phyloP scores from a whole-genome alignment of 441 rosid genomes.

The Pelargonium myrrhifolium region DNA sequence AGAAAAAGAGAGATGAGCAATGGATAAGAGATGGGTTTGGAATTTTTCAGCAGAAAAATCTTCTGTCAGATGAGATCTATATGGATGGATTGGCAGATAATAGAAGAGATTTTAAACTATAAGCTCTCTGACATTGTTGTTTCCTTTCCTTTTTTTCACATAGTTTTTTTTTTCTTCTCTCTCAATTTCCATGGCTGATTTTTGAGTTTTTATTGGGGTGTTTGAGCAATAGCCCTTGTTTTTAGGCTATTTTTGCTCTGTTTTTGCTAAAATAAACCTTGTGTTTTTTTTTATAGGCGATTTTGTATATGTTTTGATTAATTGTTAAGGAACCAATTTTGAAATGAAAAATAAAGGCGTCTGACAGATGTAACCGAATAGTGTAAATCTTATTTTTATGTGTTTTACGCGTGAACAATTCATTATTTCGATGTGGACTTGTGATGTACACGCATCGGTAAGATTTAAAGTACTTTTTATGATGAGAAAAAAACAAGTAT shows the following conservation, averaged over 20 bases:
- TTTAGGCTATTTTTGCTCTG: conserved; percentile 18
- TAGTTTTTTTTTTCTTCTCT: neutral
- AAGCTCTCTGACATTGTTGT: conserved; percentile 35
- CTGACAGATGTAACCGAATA: no score
- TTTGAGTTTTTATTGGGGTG: conserved; percentile 2
- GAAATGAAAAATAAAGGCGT: no score
- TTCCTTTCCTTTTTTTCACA: conserved; percentile 12
- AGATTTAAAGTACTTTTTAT: no score
- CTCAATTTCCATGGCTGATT: conserved; percentile 20
- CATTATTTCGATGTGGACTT: no score
- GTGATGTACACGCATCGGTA: no score
- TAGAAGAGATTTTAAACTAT: conserved; percentile 15
- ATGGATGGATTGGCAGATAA: conserved; percentile 26
- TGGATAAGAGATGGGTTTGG: conserved; percentile 37
- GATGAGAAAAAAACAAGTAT: no score
- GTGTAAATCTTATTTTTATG: no score
- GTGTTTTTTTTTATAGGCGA: no score
- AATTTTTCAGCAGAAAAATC: conserved; percentile 34
- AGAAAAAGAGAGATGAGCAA: conserved; percentile 13
- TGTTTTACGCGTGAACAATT: no score
- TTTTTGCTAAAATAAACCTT: neutral
- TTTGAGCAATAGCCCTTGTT: conserved; percentile 18
- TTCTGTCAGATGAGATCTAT: conserved; percentile 42
- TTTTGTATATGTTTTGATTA: no score
- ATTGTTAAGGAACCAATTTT: no score